A percentile compares a stretch with the other conserved stretches of the same genome.
These are phyloP conservation scores for Hymenoscyphus scutula DNA, from an alignment of 2,329 filamentous ascomycete genomes.

Conservation along the genomic window DNA sequence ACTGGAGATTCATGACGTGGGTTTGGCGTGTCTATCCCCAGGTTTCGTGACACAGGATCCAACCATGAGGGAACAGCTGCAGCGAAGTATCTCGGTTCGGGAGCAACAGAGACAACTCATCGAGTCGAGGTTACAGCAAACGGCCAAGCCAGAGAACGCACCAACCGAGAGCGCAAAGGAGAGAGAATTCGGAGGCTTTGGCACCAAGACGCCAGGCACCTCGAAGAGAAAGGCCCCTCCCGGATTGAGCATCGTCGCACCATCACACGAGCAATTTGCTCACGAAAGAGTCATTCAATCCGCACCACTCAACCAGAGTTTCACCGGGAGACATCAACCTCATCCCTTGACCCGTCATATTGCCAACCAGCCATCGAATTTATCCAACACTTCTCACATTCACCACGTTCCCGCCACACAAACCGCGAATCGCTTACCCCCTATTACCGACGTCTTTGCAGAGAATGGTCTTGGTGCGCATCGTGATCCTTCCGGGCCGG, in stretches of 20 bases:
- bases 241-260: conserved; percentile 90
- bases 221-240: conserved; percentile 79
- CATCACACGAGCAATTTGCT: conserved; percentile 87
- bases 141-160: conserved; percentile 74
- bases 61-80: conserved; percentile 92
- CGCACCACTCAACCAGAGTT: conserved; percentile 89
- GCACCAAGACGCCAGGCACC: conserved; percentile 69
- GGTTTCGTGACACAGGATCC: conserved; percentile 96
- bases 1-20: conserved; percentile 85
- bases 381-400: conserved; percentile 83
- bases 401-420: conserved; percentile 86
- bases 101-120: conserved; percentile 96
- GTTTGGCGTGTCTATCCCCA: conserved; percentile 89
- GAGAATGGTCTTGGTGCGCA: conserved; percentile 66
- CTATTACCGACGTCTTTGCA: conserved; percentile 92
- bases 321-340: conserved; percentile 82
- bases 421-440: conserved; percentile 87
- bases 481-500: conserved; percentile 43
- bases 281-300: conserved; percentile 96
- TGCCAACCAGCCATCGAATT: conserved; percentile 76
- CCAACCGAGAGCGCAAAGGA: conserved; percentile 56
- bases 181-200: conserved; percentile 42
- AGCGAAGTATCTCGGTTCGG: conserved; percentile 87
- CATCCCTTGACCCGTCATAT: conserved; percentile 75
- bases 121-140: conserved; percentile 84